phyloP scores from a whole-genome alignment of 192 early-diverging fungal species.

The Backusella luteola region DNA sequence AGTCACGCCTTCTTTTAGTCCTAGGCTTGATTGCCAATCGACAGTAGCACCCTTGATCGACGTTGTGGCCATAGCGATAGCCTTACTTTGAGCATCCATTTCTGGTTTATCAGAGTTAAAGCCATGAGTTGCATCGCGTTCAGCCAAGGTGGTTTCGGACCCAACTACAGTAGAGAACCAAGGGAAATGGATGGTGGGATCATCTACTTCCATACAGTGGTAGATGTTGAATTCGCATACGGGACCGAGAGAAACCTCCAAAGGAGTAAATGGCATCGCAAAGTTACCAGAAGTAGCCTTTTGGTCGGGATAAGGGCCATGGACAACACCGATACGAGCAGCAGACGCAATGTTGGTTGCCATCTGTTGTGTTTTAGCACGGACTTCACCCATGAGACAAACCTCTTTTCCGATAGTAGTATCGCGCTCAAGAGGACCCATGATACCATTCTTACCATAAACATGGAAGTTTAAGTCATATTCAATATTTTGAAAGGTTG shows the following conservation, averaged over 20 bases:
- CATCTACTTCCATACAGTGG: constrained; percentile 19
- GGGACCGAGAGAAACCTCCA: constrained; percentile 13
- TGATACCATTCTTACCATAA: constrained; percentile 14
- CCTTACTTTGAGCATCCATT: not conserved
- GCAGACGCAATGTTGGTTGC: constrained; percentile 11
- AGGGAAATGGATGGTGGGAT: constrained; percentile 8
- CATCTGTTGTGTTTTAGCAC: not conserved
- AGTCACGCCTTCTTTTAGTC: not conserved
- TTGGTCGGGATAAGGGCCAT: constrained; percentile 15
- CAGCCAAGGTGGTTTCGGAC: not conserved
- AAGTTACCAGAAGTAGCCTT: constrained; percentile 21
- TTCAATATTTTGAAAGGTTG: not conserved
- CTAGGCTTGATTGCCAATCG: not conserved
- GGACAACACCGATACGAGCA: constrained; percentile 16
- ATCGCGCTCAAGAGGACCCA: not conserved
- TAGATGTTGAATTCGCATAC: constrained; percentile 18
- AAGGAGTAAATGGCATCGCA: constrained; percentile 17
- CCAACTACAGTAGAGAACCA: not conserved
- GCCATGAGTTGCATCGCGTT: not conserved
- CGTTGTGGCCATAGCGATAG: not conserved
- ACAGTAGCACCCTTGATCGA: not conserved
- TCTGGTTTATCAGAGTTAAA: not conserved
- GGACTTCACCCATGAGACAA: constrained; percentile 1
- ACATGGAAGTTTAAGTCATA: constrained; percentile 11
- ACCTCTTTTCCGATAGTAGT: not conserved